phyloP scores from a whole-genome alignment of 2,329 filamentous ascomycete species.

The Sphaerostilbella broomeana region DNA sequence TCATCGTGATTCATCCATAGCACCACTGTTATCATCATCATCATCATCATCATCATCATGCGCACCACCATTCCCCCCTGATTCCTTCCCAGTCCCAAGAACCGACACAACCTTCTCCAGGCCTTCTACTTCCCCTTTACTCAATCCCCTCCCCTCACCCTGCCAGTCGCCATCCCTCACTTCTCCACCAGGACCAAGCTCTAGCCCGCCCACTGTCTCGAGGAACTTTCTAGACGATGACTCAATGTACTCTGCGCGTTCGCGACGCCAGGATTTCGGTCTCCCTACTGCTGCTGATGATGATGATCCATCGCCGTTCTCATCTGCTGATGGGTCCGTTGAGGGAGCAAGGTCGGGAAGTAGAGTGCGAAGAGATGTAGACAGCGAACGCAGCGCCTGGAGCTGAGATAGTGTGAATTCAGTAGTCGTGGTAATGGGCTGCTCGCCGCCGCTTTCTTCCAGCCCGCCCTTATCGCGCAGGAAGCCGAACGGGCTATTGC shows the following conservation, averaged over 20 bases:
- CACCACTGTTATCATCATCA: too few species aligned
- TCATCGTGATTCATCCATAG: conserved; percentile 26
- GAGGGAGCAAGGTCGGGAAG: conserved; percentile 50
- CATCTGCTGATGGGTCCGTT: conserved; percentile 29
- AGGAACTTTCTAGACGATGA: conserved; percentile 69
- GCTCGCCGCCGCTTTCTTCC: conserved; percentile 42
- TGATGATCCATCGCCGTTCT: conserved; percentile 23
- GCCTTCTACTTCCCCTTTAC: conserved; percentile 49
- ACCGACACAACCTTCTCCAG: conserved; percentile 45
- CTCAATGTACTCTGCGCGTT: conserved; percentile 79
- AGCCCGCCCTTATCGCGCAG: conserved; percentile 48
- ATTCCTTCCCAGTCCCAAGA: conserved; percentile 28
- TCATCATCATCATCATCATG: too few species aligned
- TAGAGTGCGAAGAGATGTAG: conserved; percentile 53
- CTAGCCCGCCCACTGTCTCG: conserved; percentile 61
- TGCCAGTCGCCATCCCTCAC: conserved; percentile 61
- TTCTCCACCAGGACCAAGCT: conserved; percentile 55
- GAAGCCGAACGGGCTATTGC: conserved; percentile 43
- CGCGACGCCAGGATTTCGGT: conserved; percentile 57
- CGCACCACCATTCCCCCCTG: conserved; percentile 17
- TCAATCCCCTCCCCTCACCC: conserved; percentile 44
- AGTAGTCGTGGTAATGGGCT: conserved; percentile 62
- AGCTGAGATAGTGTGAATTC: conserved; percentile 79
- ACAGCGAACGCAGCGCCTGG: conserved; percentile 66
- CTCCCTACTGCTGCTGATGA: too few species aligned